A percentile compares a stretch with the other conserved stretches of the same genome.
These are phyloP conservation scores for Candida sp. DNA, from an alignment of 1,139 yeast genomes.

Conservation along the genomic window DNA sequence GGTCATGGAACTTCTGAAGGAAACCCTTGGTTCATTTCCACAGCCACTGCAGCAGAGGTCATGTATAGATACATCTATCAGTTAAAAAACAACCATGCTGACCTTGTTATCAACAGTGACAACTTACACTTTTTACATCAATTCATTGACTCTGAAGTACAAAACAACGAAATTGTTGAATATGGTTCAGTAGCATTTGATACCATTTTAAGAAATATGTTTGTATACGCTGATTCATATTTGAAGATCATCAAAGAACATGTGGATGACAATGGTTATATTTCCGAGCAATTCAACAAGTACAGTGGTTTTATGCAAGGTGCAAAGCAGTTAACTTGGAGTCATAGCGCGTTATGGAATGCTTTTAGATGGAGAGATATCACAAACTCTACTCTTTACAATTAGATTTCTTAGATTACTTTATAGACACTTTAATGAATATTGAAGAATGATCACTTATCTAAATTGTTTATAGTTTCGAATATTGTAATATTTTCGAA, in stretches of 20 bases:
- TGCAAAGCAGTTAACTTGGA: slow-evolving; percentile 87
- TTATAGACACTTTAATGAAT: background rate
- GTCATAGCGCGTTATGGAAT: slow-evolving; percentile 77
- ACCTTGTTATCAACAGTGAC: slow-evolving; percentile 19
- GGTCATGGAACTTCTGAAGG: slow-evolving; percentile 76
- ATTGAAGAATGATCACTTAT: slow-evolving; percentile 12
- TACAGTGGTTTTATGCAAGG: slow-evolving; percentile 86
- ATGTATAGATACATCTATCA: slow-evolving; percentile 37
- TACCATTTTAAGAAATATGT: slow-evolving; percentile 42
- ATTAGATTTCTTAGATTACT: background rate
- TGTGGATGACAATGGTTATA: slow-evolving; percentile 66
- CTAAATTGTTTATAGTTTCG: slow-evolving; percentile 47
- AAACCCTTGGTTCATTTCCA: slow-evolving; percentile 94
- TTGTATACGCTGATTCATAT: slow-evolving; percentile 72
- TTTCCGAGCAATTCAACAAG: slow-evolving; percentile 88
- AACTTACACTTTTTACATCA: slow-evolving; percentile 28
- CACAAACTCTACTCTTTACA: background rate
- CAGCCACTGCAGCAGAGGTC: slow-evolving; percentile 74
- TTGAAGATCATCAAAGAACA: slow-evolving; percentile 70
- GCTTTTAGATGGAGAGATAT: slow-evolving; percentile 59
- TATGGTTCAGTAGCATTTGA: slow-evolving; percentile 47
- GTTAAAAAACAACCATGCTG: slow-evolving; percentile 17
- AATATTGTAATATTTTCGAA: slow-evolving; percentile 47
- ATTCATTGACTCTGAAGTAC: slow-evolving; percentile 32
- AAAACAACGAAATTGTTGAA: slow-evolving; percentile 25